Conservation (phyloP, 495 filamentous ascomycete species). For the Pyrenula aspistea region DNA sequence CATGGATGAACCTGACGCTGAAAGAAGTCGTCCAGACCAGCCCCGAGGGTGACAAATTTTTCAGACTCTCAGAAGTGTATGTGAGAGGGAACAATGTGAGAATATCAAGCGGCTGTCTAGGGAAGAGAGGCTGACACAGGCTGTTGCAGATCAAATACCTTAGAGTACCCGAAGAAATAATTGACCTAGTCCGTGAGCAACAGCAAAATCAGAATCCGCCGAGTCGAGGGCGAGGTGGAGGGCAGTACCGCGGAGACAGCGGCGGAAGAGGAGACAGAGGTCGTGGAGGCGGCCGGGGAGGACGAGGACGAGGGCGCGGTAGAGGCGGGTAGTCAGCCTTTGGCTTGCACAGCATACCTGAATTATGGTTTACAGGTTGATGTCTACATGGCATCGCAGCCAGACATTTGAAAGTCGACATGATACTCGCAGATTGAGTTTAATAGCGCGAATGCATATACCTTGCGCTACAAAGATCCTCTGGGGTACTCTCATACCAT, state of each 20-base stretch:
- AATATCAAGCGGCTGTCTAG: constrained; percentile 1
- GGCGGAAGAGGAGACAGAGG: constrained; percentile 43
- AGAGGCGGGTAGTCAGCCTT: constrained; percentile 37
- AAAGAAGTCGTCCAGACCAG: constrained; percentile 98
- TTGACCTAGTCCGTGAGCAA: constrained; percentile 88
- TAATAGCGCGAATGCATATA: too few species aligned
- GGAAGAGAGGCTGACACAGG: constrained; percentile 2
- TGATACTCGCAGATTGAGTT: too few species aligned
- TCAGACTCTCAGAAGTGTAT: constrained; percentile 83
- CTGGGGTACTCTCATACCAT: too few species aligned
- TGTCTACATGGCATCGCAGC: too few species aligned
- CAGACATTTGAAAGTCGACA: too few species aligned
- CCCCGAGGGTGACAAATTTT: constrained; percentile 88
- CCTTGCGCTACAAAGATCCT: too few species aligned
- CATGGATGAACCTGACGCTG: constrained; percentile 97
- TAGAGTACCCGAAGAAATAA: constrained; percentile 86
- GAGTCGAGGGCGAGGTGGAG: constrained; percentile 57
- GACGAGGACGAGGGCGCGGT: constrained; percentile 40
- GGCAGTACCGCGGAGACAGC: constrained; percentile 49
- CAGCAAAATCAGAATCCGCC: constrained; percentile 57
- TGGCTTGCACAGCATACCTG: too few species aligned
- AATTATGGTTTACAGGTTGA: too few species aligned
- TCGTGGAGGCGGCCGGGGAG: constrained; percentile 34
- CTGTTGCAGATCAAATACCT: constrained; percentile 85
- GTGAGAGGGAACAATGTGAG: constrained; percentile 91